Evolutionary conservation across 2,329 filamentous ascomycete species (phyloP).

Genomic region (Calonectria fujianensis): DNA sequence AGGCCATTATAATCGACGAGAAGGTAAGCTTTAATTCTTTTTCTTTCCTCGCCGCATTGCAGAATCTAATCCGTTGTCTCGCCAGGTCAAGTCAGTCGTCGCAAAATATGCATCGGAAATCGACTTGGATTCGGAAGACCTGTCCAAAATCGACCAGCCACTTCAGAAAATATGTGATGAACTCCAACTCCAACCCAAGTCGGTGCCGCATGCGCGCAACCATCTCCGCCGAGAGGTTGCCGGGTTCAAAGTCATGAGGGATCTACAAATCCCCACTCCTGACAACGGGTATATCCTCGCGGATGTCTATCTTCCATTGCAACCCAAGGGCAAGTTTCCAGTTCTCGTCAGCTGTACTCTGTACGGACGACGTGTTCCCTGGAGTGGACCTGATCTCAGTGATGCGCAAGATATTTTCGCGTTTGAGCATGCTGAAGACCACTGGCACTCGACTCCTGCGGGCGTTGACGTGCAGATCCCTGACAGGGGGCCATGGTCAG

Average conservation of each 20-base stretch:
- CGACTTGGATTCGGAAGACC: conserved; percentile 1
- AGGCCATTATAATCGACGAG: neutral
- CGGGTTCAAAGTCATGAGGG: neutral
- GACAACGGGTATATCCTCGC: neutral
- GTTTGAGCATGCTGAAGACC: neutral
- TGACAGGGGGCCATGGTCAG: neutral
- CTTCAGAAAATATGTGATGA: conserved; percentile 3
- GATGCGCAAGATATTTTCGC: conserved; percentile 1
- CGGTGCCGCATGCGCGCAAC: neutral
- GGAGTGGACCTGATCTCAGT: conserved; percentile 3
- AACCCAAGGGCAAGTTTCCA: conserved; percentile 2
- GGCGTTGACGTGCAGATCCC: neutral
- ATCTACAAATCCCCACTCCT: neutral
- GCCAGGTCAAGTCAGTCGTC: neutral
- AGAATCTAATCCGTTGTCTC: neutral
- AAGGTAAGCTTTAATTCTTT: neutral
- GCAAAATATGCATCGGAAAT: conserved; percentile 2
- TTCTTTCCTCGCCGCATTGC: neutral
- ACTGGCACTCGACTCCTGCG: conserved; percentile 5
- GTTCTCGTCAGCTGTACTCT: conserved; percentile 5
- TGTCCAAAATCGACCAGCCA: neutral
- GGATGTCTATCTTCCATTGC: conserved; percentile 2
- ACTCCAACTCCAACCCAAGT: neutral
- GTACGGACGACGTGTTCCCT: neutral
- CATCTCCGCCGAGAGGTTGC: conserved; percentile 14